Evolutionary conservation across 2,329 filamentous ascomycete genomes (phyloP).

Genomic region (Claviceps digitariae): DNA sequence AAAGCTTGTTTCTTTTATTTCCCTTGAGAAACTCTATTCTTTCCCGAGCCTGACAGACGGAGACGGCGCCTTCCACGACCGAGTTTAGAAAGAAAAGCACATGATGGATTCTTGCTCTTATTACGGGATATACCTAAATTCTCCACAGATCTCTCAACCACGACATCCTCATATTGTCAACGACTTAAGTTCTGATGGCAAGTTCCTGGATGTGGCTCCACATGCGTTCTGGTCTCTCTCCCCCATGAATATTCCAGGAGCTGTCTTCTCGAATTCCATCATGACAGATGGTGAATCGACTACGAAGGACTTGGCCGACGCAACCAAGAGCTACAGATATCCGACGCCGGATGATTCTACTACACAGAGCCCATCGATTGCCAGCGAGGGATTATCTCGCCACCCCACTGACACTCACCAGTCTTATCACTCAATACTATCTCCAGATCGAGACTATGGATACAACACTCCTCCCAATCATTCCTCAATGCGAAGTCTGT

Average conservation of each 20-base stretch:
- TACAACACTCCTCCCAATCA: background rate
- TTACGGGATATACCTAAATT: background rate
- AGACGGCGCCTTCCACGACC: background rate
- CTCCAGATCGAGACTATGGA: slow-evolving; percentile 1
- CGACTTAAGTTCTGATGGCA: background rate
- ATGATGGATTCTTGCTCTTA: background rate
- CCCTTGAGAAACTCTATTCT: too few species aligned
- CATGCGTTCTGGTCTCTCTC: background rate
- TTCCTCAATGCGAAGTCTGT: background rate
- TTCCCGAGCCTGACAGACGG: background rate
- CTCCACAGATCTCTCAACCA: background rate
- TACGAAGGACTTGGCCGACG: background rate
- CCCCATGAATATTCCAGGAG: background rate
- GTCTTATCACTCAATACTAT: background rate
- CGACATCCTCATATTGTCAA: background rate
- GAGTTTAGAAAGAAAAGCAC: background rate
- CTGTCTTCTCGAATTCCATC: background rate
- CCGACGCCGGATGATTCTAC: slow-evolving; percentile 2
- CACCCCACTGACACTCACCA: background rate
- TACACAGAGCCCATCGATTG: slow-evolving; percentile 5
- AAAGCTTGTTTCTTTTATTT: background rate
- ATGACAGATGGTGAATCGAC: background rate
- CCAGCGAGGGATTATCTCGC: slow-evolving; percentile 3
- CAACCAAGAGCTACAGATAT: background rate
- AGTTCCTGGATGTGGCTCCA: background rate